Conservation (phyloP, 1,284 basidiomycete species). For the Naganishia albida region DNA sequence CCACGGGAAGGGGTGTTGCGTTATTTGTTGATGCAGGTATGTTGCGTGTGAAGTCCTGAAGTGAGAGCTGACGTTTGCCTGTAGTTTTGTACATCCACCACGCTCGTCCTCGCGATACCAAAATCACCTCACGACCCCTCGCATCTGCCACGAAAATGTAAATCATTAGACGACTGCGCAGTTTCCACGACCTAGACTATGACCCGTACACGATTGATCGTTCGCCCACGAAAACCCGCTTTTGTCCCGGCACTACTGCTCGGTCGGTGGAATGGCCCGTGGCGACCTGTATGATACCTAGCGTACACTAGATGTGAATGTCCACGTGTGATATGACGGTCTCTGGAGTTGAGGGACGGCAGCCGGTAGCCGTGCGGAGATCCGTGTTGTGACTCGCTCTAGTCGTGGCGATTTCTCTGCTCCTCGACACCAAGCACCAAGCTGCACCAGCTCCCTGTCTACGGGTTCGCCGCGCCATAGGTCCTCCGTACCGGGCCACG, state of each 20-base stretch:
- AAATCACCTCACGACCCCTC: too few relatives aligned
- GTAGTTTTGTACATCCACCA: neutral
- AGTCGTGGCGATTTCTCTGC: too few relatives aligned
- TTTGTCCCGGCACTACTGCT: neutral
- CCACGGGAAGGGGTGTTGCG: slow-evolving; percentile 34
- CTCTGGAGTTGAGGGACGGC: too few relatives aligned
- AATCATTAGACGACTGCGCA: slow-evolving; percentile 1
- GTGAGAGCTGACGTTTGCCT: neutral
- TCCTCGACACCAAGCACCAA: too few relatives aligned
- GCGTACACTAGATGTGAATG: too few relatives aligned
- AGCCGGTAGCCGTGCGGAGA: too few relatives aligned
- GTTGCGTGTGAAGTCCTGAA: neutral
- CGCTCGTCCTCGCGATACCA: neutral
- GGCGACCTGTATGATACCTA: neutral
- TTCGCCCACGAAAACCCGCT: neutral
- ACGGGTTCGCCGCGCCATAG: too few relatives aligned
- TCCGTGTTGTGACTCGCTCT: too few relatives aligned
- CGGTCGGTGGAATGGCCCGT: neutral
- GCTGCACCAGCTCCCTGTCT: too few relatives aligned
- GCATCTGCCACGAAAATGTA: slow-evolving; percentile 4
- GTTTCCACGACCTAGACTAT: slow-evolving; percentile 1
- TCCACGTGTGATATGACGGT: too few relatives aligned
- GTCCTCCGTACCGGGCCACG: neutral
- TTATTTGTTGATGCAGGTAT: slow-evolving; percentile 26
- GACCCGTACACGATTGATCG: neutral